phyloP scores from a whole-genome alignment of 2,329 filamentous ascomycete species.

The Claviceps sp. region DNA sequence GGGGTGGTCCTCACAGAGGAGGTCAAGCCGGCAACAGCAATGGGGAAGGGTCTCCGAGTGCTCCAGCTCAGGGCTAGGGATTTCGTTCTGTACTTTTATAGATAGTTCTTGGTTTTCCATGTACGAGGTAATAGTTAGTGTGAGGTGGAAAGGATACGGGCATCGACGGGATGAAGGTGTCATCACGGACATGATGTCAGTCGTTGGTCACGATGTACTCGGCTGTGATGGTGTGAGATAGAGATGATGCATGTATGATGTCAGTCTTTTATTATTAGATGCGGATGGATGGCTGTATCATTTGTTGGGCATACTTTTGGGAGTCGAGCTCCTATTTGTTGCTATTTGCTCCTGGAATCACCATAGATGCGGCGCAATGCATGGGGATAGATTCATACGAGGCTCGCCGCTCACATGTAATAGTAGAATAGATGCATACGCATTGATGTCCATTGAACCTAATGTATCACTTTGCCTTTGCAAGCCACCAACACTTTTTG shows the following conservation, averaged over 20 bases:
- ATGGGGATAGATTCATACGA: too few species aligned
- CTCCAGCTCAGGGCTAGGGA: constrained; percentile 7
- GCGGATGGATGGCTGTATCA: too few species aligned
- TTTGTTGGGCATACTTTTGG: too few species aligned
- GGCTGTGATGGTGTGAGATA: not conserved
- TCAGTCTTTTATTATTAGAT: not conserved
- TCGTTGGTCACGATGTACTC: not conserved
- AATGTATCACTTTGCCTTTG: too few species aligned
- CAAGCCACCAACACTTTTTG: too few species aligned
- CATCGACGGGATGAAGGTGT: not conserved
- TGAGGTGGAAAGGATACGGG: not conserved
- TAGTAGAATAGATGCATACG: too few species aligned
- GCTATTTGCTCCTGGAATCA: too few species aligned
- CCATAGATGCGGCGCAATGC: too few species aligned
- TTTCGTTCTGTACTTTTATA: not conserved
- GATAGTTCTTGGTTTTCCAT: not conserved
- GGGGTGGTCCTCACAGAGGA: constrained; percentile 21
- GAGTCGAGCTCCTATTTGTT: too few species aligned
- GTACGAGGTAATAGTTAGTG: not conserved
- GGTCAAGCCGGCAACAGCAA: constrained; percentile 19
- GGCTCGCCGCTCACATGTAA: too few species aligned
- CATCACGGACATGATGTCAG: not conserved
- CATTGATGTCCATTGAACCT: too few species aligned
- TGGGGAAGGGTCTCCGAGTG: constrained; percentile 4
- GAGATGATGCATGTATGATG: not conserved